Evolutionary conservation across 2,329 filamentous ascomycete species (phyloP), one percentile per base, ranked within the genome.

Genomic region (Fusarium falciforme): DNA sequence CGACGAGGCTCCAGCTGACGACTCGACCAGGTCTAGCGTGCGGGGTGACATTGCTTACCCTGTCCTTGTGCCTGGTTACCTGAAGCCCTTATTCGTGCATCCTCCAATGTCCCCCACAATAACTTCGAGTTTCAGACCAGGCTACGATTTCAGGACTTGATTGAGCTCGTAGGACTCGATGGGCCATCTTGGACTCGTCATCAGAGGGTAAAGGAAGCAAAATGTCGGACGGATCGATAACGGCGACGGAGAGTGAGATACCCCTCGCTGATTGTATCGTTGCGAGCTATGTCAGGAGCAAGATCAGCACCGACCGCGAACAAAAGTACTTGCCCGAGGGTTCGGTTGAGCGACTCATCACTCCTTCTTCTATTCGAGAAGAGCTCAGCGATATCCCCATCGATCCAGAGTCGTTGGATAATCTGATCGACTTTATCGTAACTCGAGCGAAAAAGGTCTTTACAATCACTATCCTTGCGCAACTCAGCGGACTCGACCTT

Each of bases 371-470:
- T 4, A 36, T 66, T 5, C 7, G 33, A 8, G 22, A 11, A 10
- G 63, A 61, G 35, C 44, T 66, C 8, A 38, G 36, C 25, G 12
- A 52, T n/a, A 16, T 20, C 5, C 16, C 38, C 9, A 31, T 20
- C 47, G 47, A 54, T 6, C 27, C 17, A 54, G 47, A 54, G 17
- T 31, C 29, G 47, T 20, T 31, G 27, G 47, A 31, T n/a, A 33
- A 20, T n/a, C 31, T 61, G 2, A 20, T 61, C 8, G 20, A 22
- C 4, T 66, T 66, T 38, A 25, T 61, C n/a, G 14, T 61, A 16
- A 54, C 17, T 6, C 36, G 57, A 20, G 42, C 64, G 31, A 66
- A 52, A 8, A 66, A 29, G n/a, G 35, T 66, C 25, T 66, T 66
- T 10, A 47, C 64, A 1, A n/a, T 61, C 11, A 33, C 64, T 5